Percentiles rank a stretch among this genome's conserved stretches.
Conservation (phyloP, 768 basidiomycete species). For the Xerocomus brunneocitrinus region DNA sequence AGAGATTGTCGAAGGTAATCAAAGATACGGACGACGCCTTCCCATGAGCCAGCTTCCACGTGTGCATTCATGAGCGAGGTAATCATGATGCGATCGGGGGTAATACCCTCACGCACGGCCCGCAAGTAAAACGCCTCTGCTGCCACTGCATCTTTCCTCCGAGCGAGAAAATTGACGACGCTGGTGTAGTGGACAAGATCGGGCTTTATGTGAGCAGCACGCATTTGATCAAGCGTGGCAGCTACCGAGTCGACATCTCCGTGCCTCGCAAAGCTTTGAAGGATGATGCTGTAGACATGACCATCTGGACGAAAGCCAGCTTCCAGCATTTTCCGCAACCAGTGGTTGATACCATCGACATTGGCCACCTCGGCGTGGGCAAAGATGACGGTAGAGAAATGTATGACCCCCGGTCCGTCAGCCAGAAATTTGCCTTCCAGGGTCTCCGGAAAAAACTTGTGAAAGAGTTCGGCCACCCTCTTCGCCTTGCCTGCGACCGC, state of each 20-base stretch:
- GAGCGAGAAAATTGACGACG: constrained; percentile 62
- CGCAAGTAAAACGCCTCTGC: constrained; percentile 65
- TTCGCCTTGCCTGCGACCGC: constrained; percentile 42
- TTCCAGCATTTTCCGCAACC: constrained; percentile 50
- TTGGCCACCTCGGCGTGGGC: constrained; percentile 49
- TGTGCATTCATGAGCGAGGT: constrained; percentile 77
- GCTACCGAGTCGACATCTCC: constrained; percentile 53
- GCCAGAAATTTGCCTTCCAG: constrained; percentile 23
- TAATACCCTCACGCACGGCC: constrained; percentile 57
- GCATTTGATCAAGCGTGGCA: constrained; percentile 59
- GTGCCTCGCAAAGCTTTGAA: constrained; percentile 50
- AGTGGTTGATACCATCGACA: constrained; percentile 43
- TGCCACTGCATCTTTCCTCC: constrained; percentile 53
- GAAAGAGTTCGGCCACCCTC: constrained; percentile 47
- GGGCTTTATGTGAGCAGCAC: constrained; percentile 41
- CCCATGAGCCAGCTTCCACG: constrained; percentile 77
- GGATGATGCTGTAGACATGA: constrained; percentile 55
- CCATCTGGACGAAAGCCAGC: constrained; percentile 50
- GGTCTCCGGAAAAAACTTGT: constrained; percentile 47
- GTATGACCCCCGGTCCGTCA: constrained; percentile 40
- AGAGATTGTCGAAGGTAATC: constrained; percentile 47
- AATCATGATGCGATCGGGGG: constrained; percentile 62
- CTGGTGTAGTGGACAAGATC: constrained; percentile 57
- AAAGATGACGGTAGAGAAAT: constrained; percentile 55
- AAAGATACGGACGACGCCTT: constrained; percentile 65